Conservation (phyloP, 164 flowering plant species). For the Kalanchoe fedtschenkoi region DNA sequence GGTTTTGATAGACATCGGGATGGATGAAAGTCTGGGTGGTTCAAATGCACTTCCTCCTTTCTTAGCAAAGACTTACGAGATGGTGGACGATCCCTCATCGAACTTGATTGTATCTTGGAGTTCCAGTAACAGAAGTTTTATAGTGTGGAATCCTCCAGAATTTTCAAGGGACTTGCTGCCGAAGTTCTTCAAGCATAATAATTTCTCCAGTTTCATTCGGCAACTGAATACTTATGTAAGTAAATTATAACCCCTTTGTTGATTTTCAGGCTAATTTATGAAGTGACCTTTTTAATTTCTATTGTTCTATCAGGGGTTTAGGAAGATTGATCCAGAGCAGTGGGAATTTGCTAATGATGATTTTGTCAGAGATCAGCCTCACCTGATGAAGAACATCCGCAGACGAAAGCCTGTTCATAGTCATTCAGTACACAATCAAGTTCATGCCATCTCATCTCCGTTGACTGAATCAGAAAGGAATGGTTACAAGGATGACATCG, state of each 20-base stretch:
- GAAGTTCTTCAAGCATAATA: conserved; percentile 78
- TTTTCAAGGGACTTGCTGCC: conserved; percentile 66
- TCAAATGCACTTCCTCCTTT: conserved; percentile 54
- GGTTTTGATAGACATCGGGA: background rate
- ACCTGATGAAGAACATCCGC: conserved; percentile 47
- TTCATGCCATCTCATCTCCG: conserved; percentile 20
- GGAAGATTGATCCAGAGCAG: conserved; percentile 57
- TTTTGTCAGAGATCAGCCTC: conserved; percentile 47
- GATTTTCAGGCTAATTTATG: background rate
- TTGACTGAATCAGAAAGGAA: conserved; percentile 40
- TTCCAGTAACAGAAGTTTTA: conserved; percentile 50
- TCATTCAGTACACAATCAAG: conserved; percentile 36
- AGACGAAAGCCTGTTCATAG: conserved; percentile 69
- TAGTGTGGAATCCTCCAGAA: conserved; percentile 69
- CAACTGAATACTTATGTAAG: conserved; percentile 77
- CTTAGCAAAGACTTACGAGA: conserved; percentile 71
- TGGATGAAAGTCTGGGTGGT: conserved; percentile 2
- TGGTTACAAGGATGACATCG: conserved; percentile 30
- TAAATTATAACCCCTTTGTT: background rate
- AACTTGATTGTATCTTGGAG: conserved; percentile 71
- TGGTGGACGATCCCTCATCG: conserved; percentile 70
- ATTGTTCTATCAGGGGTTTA: conserved; percentile 38
- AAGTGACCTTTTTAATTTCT: background rate
- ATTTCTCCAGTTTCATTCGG: conserved; percentile 82
- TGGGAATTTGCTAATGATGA: conserved; percentile 78